Evolutionary conservation across 148 eudicot genomes (phyloP).

Genomic region (Camellia lanceoleosa): DNA sequence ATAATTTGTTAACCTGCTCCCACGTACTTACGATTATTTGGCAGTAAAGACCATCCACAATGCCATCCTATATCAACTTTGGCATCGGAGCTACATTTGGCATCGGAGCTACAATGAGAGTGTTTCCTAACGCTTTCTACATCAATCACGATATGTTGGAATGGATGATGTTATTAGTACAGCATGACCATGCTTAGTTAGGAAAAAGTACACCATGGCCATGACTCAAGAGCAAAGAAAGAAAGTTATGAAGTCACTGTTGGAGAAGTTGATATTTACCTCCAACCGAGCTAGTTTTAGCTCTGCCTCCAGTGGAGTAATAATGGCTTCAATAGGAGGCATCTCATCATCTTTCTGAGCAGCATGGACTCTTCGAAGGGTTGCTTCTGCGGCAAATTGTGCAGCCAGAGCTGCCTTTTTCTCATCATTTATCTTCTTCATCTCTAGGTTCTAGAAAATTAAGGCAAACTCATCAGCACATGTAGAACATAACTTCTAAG

Average conservation of each 20-base stretch:
- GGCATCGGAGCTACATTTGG: background rate
- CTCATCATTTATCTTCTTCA: conserved; percentile 81
- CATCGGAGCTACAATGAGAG: background rate
- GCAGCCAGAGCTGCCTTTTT: conserved; percentile 86
- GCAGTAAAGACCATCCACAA: background rate
- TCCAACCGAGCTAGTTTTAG: conserved; percentile 72
- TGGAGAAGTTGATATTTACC: conserved; percentile 39
- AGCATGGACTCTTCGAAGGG: conserved; percentile 95
- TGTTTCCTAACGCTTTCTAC: background rate
- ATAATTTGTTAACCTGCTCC: background rate
- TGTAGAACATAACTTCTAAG: background rate
- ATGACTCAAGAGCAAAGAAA: background rate
- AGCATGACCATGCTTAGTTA: background rate
- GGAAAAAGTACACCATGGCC: background rate
- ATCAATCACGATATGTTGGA: background rate
- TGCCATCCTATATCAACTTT: conserved; percentile 1
- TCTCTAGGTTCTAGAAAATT: conserved; percentile 73
- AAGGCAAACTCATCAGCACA: conserved; percentile 14
- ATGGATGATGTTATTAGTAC: background rate
- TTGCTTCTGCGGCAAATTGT: conserved; percentile 98
- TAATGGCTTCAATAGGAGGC: conserved; percentile 97
- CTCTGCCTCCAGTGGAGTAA: conserved; percentile 95
- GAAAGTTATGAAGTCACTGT: background rate
- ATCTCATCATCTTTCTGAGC: conserved; percentile 93
- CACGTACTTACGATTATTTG: background rate